These are phyloP conservation scores for Talaromyces sp. DNA, from an alignment of 2,329 filamentous ascomycete species.

Conservation along the genomic window DNA sequence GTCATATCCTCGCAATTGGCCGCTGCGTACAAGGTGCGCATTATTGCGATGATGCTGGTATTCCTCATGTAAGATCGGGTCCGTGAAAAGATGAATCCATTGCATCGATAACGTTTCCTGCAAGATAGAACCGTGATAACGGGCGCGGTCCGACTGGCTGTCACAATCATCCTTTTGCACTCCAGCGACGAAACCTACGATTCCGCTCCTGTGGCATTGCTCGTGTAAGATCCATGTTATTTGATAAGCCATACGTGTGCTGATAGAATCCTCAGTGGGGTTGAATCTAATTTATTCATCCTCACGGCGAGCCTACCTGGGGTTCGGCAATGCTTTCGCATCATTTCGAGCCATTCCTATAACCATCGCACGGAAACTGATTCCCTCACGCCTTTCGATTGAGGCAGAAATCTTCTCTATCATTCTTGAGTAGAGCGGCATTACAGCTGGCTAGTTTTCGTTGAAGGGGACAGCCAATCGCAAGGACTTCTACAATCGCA, in stretches of 20 bases:
- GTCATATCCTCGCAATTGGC: background rate
- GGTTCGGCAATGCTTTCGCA: constrained; percentile 3
- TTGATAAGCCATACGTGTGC: background rate
- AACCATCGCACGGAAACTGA: background rate
- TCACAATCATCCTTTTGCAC: background rate
- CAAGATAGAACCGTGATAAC: constrained; percentile 4
- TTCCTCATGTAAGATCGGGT: background rate
- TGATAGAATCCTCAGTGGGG: background rate
- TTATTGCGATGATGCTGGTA: background rate
- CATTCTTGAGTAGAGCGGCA: background rate
- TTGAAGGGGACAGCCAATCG: background rate
- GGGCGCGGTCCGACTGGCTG: background rate
- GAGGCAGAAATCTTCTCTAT: background rate
- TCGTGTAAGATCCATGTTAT: background rate
- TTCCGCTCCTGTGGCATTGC: background rate
- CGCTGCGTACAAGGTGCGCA: background rate
- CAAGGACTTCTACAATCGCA: background rate
- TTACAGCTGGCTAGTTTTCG: background rate
- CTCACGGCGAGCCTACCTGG: background rate
- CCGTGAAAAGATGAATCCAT: background rate
- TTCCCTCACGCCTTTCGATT: background rate
- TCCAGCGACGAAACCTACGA: constrained; percentile 4
- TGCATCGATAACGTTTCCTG: background rate
- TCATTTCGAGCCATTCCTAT: background rate
- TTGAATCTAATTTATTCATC: background rate